These are phyloP conservation scores for Lipomyces yamadae DNA, from an alignment of 805 yeast species.

Conservation along the genomic window DNA sequence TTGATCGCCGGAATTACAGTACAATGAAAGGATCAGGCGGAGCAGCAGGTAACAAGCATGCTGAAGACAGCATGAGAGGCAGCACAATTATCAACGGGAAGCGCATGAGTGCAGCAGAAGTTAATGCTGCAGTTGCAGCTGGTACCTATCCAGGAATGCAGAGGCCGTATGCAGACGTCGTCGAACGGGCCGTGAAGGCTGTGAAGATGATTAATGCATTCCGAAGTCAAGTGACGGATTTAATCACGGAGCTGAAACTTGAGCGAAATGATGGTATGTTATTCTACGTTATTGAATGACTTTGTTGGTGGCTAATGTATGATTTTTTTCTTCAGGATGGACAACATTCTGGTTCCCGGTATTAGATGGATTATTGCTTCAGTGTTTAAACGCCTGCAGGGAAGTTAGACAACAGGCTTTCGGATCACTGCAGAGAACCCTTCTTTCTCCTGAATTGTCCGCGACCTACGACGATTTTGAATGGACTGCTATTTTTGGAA, in stretches of 20 bases:
- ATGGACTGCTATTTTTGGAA: slow-evolving; percentile 60
- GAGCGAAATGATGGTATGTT: slow-evolving; percentile 45
- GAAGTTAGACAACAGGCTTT: slow-evolving; percentile 73
- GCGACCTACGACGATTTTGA: slow-evolving; percentile 35
- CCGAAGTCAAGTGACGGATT: slow-evolving; percentile 47
- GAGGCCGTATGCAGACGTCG: slow-evolving; percentile 53
- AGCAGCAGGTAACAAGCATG: neutral
- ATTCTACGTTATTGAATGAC: neutral
- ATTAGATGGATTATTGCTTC: slow-evolving; percentile 83
- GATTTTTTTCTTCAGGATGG: slow-evolving; percentile 25
- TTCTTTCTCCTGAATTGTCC: slow-evolving; percentile 50
- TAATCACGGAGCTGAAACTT: slow-evolving; percentile 31
- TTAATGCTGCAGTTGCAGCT: slow-evolving; percentile 38
- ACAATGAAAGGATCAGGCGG: slow-evolving; percentile 17
- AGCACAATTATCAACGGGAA: slow-evolving; percentile 22
- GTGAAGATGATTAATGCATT: slow-evolving; percentile 43
- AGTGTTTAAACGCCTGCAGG: slow-evolving; percentile 85
- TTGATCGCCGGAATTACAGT: slow-evolving; percentile 35
- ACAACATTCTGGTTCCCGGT: slow-evolving; percentile 57
- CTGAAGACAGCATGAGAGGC: slow-evolving; percentile 20
- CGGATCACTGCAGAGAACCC: slow-evolving; percentile 58
- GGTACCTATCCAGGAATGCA: slow-evolving; percentile 35
- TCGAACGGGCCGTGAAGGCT: slow-evolving; percentile 56
- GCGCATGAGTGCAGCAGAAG: slow-evolving; percentile 36
- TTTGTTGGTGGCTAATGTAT: neutral